Evolutionary conservation across 1,284 basidiomycete species (phyloP).

Genomic region (Tetrapyrgos nigripes): DNA sequence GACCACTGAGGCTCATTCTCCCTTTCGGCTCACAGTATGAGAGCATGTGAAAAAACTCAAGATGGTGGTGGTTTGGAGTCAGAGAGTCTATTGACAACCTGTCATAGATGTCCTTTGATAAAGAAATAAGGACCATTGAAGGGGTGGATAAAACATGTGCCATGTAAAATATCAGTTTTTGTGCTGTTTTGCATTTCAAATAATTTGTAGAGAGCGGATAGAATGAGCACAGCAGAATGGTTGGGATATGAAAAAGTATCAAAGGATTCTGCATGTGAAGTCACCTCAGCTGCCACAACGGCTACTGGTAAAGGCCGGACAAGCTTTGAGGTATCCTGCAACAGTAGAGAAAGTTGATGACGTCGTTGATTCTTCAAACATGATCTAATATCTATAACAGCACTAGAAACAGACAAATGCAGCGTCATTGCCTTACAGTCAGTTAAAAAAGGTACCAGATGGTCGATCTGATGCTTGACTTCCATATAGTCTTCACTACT

Average conservation of each 20-base stretch:
- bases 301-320: slow-evolving; percentile 55
- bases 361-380: slow-evolving; percentile 52
- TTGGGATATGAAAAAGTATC: slow-evolving; percentile 43
- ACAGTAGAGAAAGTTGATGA: slow-evolving; percentile 53
- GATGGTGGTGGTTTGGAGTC: no score
- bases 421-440: slow-evolving; percentile 60
- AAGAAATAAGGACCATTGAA: slow-evolving; percentile 40
- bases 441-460: slow-evolving; percentile 65
- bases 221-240: slow-evolving; percentile 45
- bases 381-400: slow-evolving; percentile 68
- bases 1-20: no score
- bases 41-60: no score
- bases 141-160: slow-evolving; percentile 55
- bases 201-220: slow-evolving; percentile 58
- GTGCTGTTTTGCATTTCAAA: slow-evolving; percentile 39
- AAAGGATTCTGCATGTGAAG: slow-evolving; percentile 19
- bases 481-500: slow-evolving; percentile 50
- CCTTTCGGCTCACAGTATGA: no score
- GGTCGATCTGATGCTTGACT: slow-evolving; percentile 52
- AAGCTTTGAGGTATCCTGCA: slow-evolving; percentile 58
- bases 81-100: slow-evolving; percentile 20
- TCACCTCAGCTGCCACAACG: slow-evolving; percentile 24
- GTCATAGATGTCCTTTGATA: slow-evolving; percentile 48
- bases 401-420: slow-evolving; percentile 53
- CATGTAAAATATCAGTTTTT: slow-evolving; percentile 65